Percentiles rank a stretch among this genome's conserved stretches.
Evolutionary conservation across 148 eudicot species (phyloP).

Genomic region (Rhododendron henanense): DNA sequence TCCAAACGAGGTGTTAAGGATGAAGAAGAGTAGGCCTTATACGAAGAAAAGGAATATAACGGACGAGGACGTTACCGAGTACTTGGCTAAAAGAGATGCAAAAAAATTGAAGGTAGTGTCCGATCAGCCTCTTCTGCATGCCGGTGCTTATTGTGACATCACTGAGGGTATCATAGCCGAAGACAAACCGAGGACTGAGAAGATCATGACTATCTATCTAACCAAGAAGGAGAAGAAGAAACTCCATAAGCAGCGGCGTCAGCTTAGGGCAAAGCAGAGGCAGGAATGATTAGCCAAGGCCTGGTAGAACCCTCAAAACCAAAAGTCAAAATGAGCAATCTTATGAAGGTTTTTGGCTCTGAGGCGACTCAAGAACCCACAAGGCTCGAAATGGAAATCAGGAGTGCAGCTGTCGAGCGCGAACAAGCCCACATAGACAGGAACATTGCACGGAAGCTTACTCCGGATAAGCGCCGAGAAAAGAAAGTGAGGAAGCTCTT

Average conservation of each 20-base stretch:
- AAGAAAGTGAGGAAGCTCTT: conserved; percentile 88
- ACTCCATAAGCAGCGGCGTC: conserved; percentile 79
- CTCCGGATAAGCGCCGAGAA: conserved; percentile 89
- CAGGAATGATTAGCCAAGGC: conserved; percentile 99
- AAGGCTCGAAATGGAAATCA: conserved; percentile 72
- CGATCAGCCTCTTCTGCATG: conserved; percentile 65
- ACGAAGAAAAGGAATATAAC: too few relatives aligned
- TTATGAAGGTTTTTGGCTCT: conserved; percentile 82
- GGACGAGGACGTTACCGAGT: too few relatives aligned
- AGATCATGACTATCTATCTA: conserved; percentile 65
- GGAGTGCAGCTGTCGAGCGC: conserved; percentile 93
- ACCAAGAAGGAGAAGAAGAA: conserved; percentile 95
- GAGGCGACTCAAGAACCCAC: conserved; percentile 98
- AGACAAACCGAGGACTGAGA: conserved; percentile 61
- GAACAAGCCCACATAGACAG: conserved; percentile 94
- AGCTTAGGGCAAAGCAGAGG: conserved; percentile 72
- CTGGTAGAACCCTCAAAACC: conserved; percentile 84
- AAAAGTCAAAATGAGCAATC: conserved; percentile 95
- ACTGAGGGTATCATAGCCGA: conserved; percentile 36
- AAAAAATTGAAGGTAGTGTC: too few relatives aligned
- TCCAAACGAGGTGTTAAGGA: too few relatives aligned
- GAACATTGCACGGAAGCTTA: conserved; percentile 83
- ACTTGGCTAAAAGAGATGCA: too few relatives aligned
- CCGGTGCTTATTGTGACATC: conserved; percentile 47
- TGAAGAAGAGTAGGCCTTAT: too few relatives aligned